A percentile compares a stretch with the other conserved stretches of the same genome.
Evolutionary conservation across 805 yeast species (phyloP).

Genomic region (Myxozyma neotropica): DNA sequence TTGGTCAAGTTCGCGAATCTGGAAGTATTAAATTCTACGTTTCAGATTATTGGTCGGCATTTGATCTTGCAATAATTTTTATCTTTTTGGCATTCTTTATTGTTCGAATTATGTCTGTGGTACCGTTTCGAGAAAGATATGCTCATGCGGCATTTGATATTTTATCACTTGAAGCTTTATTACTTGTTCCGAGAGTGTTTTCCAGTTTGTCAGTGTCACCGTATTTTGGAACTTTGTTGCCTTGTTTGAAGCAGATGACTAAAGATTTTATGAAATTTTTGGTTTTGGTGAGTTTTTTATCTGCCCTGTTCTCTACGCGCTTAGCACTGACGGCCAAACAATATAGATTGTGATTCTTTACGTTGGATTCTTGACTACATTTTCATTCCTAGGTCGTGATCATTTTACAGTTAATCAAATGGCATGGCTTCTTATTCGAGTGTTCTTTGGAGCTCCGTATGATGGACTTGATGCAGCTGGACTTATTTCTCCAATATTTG

Average conservation of each 20-base stretch:
- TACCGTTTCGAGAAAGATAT: constrained; percentile 19
- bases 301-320: not conserved
- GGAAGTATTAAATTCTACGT: constrained; percentile 38
- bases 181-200: constrained; percentile 41
- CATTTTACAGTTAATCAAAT: constrained; percentile 38
- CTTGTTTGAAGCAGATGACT: constrained; percentile 41
- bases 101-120: constrained; percentile 26
- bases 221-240: constrained; percentile 42
- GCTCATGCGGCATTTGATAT: constrained; percentile 39
- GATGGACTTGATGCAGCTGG: constrained; percentile 43
- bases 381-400: constrained; percentile 41
- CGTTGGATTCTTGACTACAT: constrained; percentile 43
- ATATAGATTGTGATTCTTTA: constrained; percentile 38
- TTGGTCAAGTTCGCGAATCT: constrained; percentile 54
- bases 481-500: constrained; percentile 39
- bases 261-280: constrained; percentile 42
- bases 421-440: constrained; percentile 42
- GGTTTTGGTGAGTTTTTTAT: constrained; percentile 12
- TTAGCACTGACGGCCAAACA: too few species aligned
- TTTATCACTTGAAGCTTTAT: constrained; percentile 40
- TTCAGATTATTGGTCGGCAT: constrained; percentile 40
- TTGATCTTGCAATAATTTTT: constrained; percentile 38
- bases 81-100: constrained; percentile 36
- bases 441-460: constrained; percentile 42
- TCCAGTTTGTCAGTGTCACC: constrained; percentile 41